Evolutionary conservation across 2,329 filamentous ascomycete genomes (phyloP).

Genomic region (Pseudogymnoascus sp.): DNA sequence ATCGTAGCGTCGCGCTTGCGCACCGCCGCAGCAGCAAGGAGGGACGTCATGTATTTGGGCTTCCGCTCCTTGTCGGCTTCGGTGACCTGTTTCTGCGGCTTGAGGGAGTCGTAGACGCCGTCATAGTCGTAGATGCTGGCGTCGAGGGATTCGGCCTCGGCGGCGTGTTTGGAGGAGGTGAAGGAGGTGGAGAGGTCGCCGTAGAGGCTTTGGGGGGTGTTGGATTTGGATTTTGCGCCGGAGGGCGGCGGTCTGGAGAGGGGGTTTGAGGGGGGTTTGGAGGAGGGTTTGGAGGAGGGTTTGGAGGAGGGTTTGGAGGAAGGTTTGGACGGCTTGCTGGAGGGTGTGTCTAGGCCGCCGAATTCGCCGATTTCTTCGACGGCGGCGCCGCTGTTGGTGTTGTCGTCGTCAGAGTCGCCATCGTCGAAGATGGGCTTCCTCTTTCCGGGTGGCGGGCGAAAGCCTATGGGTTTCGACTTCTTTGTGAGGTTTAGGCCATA

Average conservation of each 20-base stretch:
- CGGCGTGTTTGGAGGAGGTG: constrained; percentile 53
- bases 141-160: constrained; percentile 59
- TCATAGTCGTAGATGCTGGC: constrained; percentile 81
- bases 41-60: constrained; percentile 70
- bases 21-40: constrained; percentile 65
- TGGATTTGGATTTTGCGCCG: constrained; percentile 16
- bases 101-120: constrained; percentile 68
- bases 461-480: constrained; percentile 38
- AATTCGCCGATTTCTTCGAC: constrained; percentile 54
- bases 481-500: constrained; percentile 54
- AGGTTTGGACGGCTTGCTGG: constrained; percentile 47
- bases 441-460: constrained; percentile 42
- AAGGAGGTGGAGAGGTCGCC: constrained; percentile 60
- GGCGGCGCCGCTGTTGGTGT: constrained; percentile 26
- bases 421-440: constrained; percentile 52
- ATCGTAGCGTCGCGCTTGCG: constrained; percentile 71
- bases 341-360: constrained; percentile 34
- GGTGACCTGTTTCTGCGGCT: constrained; percentile 50
- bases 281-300: constrained; percentile 57
- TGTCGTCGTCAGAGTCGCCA: constrained; percentile 43
- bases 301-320: constrained; percentile 52
- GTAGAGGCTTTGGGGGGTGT: constrained; percentile 29
- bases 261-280: constrained; percentile 54
- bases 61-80: constrained; percentile 50
- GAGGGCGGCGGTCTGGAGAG: constrained; percentile 47